Percentiles rank a stretch among this genome's conserved stretches.
These are phyloP conservation scores for Ophiocordyceps australis DNA, from an alignment of 2,329 filamentous ascomycete species.

Conservation along the genomic window DNA sequence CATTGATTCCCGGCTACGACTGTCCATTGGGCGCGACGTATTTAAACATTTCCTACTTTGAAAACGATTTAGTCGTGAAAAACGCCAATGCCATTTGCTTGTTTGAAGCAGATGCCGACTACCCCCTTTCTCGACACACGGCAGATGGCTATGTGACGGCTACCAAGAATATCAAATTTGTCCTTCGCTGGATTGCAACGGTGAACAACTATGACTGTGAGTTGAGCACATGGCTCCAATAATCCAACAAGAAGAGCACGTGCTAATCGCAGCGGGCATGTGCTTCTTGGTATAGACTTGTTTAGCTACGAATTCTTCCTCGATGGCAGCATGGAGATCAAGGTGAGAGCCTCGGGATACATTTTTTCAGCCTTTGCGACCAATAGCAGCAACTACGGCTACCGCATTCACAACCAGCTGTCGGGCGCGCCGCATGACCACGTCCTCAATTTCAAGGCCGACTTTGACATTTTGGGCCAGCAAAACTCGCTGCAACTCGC, in stretches of 20 bases:
- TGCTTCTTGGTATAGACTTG: slow-evolving; percentile 11
- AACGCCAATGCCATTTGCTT: slow-evolving; percentile 34
- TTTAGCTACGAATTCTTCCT: slow-evolving; percentile 30
- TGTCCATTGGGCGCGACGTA: slow-evolving; percentile 31
- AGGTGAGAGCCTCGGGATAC: slow-evolving; percentile 33
- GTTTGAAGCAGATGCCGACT: slow-evolving; percentile 31
- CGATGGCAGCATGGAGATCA: slow-evolving; percentile 31
- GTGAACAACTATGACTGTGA: slow-evolving; percentile 39
- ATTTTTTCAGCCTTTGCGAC: slow-evolving; percentile 29
- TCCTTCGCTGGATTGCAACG: slow-evolving; percentile 25
- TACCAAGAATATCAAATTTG: slow-evolving; percentile 27
- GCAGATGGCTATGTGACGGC: slow-evolving; percentile 19
- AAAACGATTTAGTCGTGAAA: slow-evolving; percentile 20
- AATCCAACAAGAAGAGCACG: no score
- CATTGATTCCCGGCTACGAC: slow-evolving; percentile 28
- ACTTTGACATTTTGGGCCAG: slow-evolving; percentile 30
- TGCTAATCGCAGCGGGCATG: not conserved
- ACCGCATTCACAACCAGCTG: slow-evolving; percentile 26
- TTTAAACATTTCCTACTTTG: slow-evolving; percentile 26
- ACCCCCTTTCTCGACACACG: slow-evolving; percentile 29
- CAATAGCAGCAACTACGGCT: slow-evolving; percentile 28
- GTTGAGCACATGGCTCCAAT: no score
- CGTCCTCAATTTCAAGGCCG: slow-evolving; percentile 34
- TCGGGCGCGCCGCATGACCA: slow-evolving; percentile 35
- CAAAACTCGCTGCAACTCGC: slow-evolving; percentile 23